Percentiles rank a stretch among this genome's conserved stretches.
These are phyloP conservation scores for Lasiosphaeriaceae sp. DNA, from an alignment of 495 filamentous ascomycete species.

Conservation along the genomic window DNA sequence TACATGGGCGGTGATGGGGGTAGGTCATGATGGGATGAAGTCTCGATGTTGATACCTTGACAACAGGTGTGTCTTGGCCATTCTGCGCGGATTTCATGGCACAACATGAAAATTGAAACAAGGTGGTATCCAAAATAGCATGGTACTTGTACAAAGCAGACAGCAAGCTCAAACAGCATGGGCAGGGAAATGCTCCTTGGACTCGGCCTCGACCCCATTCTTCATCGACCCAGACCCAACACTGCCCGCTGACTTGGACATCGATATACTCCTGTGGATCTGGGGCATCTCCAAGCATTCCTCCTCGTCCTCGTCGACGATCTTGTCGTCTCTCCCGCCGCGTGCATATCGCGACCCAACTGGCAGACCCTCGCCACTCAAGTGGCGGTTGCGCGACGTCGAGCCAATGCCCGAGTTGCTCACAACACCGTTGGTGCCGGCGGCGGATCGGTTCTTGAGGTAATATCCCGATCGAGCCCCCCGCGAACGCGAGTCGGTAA, in stretches of 20 bases:
- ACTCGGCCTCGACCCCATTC: neutral
- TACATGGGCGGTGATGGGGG: too few relatives aligned
- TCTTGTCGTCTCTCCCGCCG: constrained; percentile 3
- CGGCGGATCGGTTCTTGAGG: neutral
- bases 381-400: neutral
- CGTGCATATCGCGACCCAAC: neutral
- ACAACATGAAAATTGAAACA: too few relatives aligned
- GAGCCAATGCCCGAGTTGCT: neutral
- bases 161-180: neutral
- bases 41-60: too few relatives aligned
- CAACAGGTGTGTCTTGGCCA: too few relatives aligned
- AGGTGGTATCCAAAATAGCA: too few relatives aligned
- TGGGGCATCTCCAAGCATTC: constrained; percentile 19
- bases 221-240: neutral
- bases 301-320: constrained; percentile 16
- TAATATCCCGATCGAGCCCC: constrained; percentile 12
- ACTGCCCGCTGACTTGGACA: constrained; percentile 9
- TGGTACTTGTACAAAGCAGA: too few relatives aligned
- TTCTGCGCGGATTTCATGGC: too few relatives aligned
- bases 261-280: constrained; percentile 13
- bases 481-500: constrained; percentile 10
- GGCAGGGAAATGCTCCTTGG: constrained; percentile 1
- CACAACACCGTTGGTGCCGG: neutral
- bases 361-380: neutral
- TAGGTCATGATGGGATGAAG: too few relatives aligned